Evolutionary conservation across 805 yeast genomes (phyloP).

Genomic region (Suhomyces sp.): DNA sequence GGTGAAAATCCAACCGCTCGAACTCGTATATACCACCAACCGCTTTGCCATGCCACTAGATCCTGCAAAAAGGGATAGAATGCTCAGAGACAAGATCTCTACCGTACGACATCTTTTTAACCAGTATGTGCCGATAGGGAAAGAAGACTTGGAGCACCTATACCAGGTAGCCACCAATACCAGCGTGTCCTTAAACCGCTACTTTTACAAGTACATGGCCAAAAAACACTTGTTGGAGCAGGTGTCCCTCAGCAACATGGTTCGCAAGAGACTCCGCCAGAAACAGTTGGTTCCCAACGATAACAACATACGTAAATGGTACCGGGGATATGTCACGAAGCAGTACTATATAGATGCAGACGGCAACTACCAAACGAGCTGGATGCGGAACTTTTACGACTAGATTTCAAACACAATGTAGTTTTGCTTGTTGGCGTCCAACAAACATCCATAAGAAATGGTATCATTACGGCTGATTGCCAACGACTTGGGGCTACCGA

Average conservation of each 20-base stretch:
- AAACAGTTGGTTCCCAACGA: conserved; percentile 29
- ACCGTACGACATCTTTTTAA: conserved; percentile 19
- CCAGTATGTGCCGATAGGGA: conserved; percentile 20
- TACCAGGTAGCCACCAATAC: conserved; percentile 13
- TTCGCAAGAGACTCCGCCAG: conserved; percentile 17
- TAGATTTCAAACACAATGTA: conserved; percentile 31
- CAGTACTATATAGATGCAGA: conserved; percentile 27
- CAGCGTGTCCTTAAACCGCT: conserved; percentile 17
- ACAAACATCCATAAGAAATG: conserved; percentile 34
- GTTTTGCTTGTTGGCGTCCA: conserved; percentile 39
- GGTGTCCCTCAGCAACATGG: conserved; percentile 14
- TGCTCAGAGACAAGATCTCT: conserved; percentile 23
- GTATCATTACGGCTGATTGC: conserved; percentile 25
- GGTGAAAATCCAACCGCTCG: conserved; percentile 27
- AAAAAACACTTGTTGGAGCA: conserved; percentile 18
- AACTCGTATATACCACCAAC: conserved; percentile 29
- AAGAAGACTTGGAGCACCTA: conserved; percentile 16
- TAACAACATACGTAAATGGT: conserved; percentile 25
- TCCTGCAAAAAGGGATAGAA: conserved; percentile 23
- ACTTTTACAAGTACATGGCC: conserved; percentile 27
- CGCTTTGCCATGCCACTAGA: conserved; percentile 32
- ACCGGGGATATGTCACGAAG: conserved; percentile 25
- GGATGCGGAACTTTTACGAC: conserved; percentile 26
- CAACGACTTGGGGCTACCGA: conserved; percentile 28
- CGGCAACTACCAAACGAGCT: conserved; percentile 19